phyloP scores from a whole-genome alignment of 78 protist species.

The Chrysochromulina tobinii region DNA sequence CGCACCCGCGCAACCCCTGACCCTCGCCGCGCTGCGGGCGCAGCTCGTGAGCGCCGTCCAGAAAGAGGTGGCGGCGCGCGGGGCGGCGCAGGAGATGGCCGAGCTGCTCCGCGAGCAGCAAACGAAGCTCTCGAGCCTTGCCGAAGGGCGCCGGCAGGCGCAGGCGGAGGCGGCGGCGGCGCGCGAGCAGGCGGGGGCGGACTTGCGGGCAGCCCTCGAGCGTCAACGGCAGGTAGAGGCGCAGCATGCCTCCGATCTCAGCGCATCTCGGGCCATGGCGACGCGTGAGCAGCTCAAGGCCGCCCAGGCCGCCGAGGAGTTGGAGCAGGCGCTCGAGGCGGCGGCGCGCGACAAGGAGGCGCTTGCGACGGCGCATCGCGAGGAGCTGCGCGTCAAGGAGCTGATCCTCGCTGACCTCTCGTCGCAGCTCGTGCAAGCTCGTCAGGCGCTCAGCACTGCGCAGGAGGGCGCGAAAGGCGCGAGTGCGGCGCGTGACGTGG shows the following conservation, averaged over 20 bases:
- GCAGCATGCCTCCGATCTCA: background rate
- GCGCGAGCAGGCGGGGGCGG: too few species aligned
- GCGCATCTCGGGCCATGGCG: background rate
- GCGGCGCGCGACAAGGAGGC: background rate
- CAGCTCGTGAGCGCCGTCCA: background rate
- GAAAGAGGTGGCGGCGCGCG: constrained; percentile 26
- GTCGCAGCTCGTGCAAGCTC: background rate
- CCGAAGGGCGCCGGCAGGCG: background rate
- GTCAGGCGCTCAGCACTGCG: background rate
- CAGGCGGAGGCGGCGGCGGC: background rate
- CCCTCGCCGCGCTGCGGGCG: background rate
- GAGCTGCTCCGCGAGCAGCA: constrained; percentile 1
- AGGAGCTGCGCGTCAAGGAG: background rate
- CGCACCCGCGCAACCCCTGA: too few species aligned
- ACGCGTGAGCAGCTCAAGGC: background rate
- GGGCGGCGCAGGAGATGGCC: constrained; percentile 12
- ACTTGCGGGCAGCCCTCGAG: too few species aligned
- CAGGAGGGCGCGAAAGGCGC: background rate
- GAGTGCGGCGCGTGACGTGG: background rate
- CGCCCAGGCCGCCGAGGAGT: background rate
- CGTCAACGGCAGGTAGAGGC: too few species aligned
- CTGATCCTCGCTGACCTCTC: background rate
- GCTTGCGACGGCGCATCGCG: background rate
- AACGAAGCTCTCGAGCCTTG: background rate
- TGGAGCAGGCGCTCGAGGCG: background rate